Evolutionary conservation across 2,329 filamentous ascomycete species (phyloP), one percentile per base, ranked within the genome.

Genomic region (Colletotrichum siamense): DNA sequence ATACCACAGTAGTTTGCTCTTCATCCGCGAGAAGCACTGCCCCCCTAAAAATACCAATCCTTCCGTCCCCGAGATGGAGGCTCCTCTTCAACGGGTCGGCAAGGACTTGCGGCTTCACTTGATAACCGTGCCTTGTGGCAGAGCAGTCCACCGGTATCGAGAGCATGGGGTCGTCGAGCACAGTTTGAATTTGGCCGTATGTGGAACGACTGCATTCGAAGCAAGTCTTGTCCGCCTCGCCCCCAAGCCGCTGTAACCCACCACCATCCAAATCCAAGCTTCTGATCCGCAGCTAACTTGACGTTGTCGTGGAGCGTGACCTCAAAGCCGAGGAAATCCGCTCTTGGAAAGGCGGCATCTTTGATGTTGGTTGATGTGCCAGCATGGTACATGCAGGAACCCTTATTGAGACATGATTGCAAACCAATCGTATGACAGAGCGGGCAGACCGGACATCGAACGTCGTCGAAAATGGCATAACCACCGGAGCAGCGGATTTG

Each of bases 301-400:
- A n/a, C 18, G 13, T 52, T 6, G 15, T 8, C n/a, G n/a, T 44
- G 26, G 16, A 22, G 30, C 28, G 22, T 71, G 24, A 70, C 66
- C n/a, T 26, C 36, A 70, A n/a, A 32, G 15, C 44, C 61, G 18
- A 26, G 34, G 8, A n/a, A n/a, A n/a, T 30, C 34, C 26, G 22
- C 59, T n/a, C 18, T 62, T 39, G 44, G 10, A 39, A 30, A 71
- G 22, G n/a, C 28, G 15, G 3, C 22, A 62, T 32, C 7, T 32
- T 52, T 22, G 15, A n/a, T 30, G 34, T 44, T 12, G 34, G 26
- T 55, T 24, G 13, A 26, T 30, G 49, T 59, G 39, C 22, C 22
- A 63, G 39, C 22, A 44, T 67, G 63, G 39, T 34, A 73, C 26
- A 61, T 75, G 73, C 73, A 75, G 69, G 69, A 68, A 57, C 69